Evolutionary conservation across 441 rosid genomes (phyloP), one percentile per base, ranked within the genome.

Genomic region (Viola pubescens): DNA sequence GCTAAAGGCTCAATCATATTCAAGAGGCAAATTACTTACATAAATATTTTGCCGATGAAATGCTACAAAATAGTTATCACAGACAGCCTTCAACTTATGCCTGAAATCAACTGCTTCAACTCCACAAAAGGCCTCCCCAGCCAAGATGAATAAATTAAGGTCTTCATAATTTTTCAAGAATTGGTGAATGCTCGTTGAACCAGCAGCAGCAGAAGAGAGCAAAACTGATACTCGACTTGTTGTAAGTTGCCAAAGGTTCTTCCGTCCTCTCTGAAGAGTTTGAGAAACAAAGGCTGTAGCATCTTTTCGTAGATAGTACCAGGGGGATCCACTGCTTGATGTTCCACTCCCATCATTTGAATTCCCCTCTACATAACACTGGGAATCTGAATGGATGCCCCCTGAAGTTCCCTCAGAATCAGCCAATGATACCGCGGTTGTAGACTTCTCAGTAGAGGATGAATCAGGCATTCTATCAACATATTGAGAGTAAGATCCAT

Each of bases 91-190:
- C 81, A 94, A 68, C 75, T 91, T 91, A 78, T 87, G 86, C 80
- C 96, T 84, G 79, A 94, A 91, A 61, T 94, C 99, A 79, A 77
- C 75, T 13, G 92, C 98, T 78, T 88, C 91, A 74, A 84, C 63
- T 58, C 97, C 97, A 70, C 97, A 91, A 72, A 91, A 94, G 47
- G 97, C 91, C 84, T 94, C 98, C 75, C 98, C 98, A 26, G 97
- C 90, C 76, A 94, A 82, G 74, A 88, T 82, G 65, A 94, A 94
- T 75, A 80, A 68, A 75, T 70, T 87, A 68, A 94, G 71, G 67
- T 91, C 99, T 74, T 94, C 98, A 65, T 91, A 88, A 68, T 79
- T 85, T 77, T 84, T 88, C 76, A 94, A 81, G 77, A 88, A 94
- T 72, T 91, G 98, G 70, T 91, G 95, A 73, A 87, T 84, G 81